Evolutionary conservation across 164 flowering plant species (phyloP).

Genomic region (Liriodendron chinense): DNA sequence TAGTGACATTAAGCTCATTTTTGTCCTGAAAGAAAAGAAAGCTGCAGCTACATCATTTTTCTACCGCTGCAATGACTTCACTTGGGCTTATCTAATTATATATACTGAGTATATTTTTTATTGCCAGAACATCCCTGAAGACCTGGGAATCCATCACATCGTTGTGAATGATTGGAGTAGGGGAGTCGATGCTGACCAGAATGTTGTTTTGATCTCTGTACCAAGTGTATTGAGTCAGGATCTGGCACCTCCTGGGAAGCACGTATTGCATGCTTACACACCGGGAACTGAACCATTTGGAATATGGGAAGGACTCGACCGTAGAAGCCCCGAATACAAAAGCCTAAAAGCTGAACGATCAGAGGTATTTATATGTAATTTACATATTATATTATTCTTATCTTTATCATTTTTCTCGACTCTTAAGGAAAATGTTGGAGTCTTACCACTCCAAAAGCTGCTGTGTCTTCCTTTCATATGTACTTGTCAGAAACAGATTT

Average conservation of each 20-base stretch:
- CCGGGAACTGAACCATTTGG: constrained; percentile 93
- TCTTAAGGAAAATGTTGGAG: neutral
- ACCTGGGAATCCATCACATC: constrained; percentile 91
- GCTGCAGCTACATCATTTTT: neutral
- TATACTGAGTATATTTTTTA: neutral
- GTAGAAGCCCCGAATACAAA: constrained; percentile 72
- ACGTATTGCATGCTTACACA: constrained; percentile 81
- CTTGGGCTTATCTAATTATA: neutral
- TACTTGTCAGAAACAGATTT: neutral
- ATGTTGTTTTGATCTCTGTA: constrained; percentile 87
- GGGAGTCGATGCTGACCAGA: constrained; percentile 97
- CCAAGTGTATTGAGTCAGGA: constrained; percentile 78
- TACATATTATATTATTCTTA: neutral
- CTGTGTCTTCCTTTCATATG: neutral
- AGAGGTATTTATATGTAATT: constrained; percentile 49
- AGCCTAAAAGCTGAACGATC: constrained; percentile 72
- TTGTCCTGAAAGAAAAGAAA: neutral
- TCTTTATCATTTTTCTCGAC: neutral
- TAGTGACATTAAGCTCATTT: neutral
- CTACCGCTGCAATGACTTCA: neutral
- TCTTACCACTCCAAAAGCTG: neutral
- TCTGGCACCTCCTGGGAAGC: constrained; percentile 89
- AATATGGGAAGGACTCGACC: constrained; percentile 91
- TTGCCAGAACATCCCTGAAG: constrained; percentile 61
- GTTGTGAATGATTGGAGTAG: constrained; percentile 92